Evolutionary conservation across 75 land plant species (phyloP).

Genomic region (Sequoiadendron giganteum): DNA sequence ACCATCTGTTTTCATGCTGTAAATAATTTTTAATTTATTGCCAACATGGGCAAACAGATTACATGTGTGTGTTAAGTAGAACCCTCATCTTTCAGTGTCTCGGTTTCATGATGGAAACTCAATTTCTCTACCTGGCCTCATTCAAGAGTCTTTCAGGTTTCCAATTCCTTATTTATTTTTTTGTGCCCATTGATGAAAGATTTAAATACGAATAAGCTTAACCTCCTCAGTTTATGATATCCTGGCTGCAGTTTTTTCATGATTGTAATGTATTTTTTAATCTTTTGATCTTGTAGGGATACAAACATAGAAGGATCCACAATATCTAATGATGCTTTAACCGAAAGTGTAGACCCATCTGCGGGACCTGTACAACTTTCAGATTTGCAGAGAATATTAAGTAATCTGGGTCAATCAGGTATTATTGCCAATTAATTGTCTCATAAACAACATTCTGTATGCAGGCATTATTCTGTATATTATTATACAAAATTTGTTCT

Average conservation of each 20-base stretch:
- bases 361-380: constrained; percentile 78
- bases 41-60: neutral
- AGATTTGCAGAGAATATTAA: constrained; percentile 88
- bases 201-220: neutral
- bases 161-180: neutral
- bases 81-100: neutral
- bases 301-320: constrained; percentile 7
- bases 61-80: neutral
- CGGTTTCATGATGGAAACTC: neutral
- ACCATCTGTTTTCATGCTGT: neutral
- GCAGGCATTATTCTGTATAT: neutral
- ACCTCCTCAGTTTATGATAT: neutral
- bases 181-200: neutral
- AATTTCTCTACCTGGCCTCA: neutral
- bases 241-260: neutral
- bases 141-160: neutral
- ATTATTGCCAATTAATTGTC: neutral
- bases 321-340: constrained; percentile 22
- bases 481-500: constrained; percentile 10
- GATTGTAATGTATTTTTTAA: neutral
- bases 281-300: constrained; percentile 17
- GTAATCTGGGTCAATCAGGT: constrained; percentile 55
- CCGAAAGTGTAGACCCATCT: constrained; percentile 52
- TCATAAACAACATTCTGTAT: neutral
- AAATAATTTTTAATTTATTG: neutral